A percentile compares a stretch with the other conserved stretches of the same genome.
These are phyloP conservation scores for Stylosanthes scabra DNA, from an alignment of 331 rosid species.

Conservation along the genomic window DNA sequence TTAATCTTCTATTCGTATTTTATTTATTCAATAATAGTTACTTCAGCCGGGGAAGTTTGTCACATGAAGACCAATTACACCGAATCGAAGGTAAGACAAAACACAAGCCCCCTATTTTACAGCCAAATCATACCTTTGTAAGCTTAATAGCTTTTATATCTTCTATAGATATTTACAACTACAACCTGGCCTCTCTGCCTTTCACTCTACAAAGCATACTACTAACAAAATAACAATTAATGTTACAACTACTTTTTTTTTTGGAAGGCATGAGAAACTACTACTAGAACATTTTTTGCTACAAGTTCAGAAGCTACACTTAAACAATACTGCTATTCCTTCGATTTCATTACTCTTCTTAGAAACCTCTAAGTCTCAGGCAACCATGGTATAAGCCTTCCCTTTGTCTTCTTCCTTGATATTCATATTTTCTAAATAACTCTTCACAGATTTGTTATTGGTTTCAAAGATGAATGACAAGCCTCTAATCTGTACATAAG, in stretches of 20 bases:
- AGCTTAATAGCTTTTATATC: slow-evolving; percentile 13
- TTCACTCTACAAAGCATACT: slow-evolving; percentile 7
- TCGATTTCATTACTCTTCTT: slow-evolving; percentile 26
- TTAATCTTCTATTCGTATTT: neutral
- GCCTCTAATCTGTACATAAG: slow-evolving; percentile 68
- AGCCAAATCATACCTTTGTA: slow-evolving; percentile 22
- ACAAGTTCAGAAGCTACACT: slow-evolving; percentile 14
- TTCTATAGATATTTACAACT: slow-evolving; percentile 47
- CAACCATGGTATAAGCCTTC: slow-evolving; percentile 39
- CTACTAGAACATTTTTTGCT: no score
- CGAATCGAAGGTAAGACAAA: slow-evolving; percentile 9
- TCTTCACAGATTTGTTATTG: slow-evolving; percentile 53
- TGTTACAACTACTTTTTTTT: no score
- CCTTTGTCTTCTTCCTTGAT: slow-evolving; percentile 29
- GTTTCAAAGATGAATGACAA: slow-evolving; percentile 75
- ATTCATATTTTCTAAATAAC: slow-evolving; percentile 44
- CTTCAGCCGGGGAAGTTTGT: neutral
- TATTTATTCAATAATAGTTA: slow-evolving; percentile 20
- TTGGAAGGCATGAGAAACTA: no score
- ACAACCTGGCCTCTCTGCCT: slow-evolving; percentile 33
- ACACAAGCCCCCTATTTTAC: slow-evolving; percentile 25
- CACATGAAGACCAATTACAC: slow-evolving; percentile 5
- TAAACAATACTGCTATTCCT: slow-evolving; percentile 1
- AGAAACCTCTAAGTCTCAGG: slow-evolving; percentile 32
- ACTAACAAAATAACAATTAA: neutral